Evolutionary conservation across 768 basidiomycete genomes (phyloP).

Genomic region (Mycena capillaripes): DNA sequence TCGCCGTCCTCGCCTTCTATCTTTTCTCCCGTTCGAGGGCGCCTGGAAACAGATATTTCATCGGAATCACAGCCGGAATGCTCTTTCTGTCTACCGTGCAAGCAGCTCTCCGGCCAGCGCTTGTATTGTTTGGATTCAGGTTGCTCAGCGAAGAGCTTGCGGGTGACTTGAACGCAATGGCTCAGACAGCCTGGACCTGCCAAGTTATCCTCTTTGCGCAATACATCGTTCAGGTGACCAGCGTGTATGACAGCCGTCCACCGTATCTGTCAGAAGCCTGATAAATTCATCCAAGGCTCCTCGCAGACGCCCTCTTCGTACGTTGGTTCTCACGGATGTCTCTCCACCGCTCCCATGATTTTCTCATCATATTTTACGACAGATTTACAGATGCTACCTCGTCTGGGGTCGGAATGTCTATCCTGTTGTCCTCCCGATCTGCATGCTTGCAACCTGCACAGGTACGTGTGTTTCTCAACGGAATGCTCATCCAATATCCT

Average conservation of each 20-base stretch:
- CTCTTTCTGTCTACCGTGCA: not conserved
- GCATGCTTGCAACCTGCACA: not conserved
- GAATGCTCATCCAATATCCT: not conserved
- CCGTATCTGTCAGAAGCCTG: too few relatives aligned
- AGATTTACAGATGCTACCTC: not conserved
- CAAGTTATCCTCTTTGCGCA: too few relatives aligned
- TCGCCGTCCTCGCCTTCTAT: not conserved
- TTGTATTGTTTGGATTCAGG: not conserved
- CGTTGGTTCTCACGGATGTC: too few relatives aligned
- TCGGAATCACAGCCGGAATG: not conserved
- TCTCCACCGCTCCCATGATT: too few relatives aligned
- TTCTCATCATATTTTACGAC: too few relatives aligned
- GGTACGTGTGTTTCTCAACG: not conserved
- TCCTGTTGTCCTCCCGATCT: not conserved
- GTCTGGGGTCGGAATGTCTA: not conserved
- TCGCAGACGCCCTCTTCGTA: too few relatives aligned
- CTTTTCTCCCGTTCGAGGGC: not conserved
- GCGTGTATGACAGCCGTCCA: too few relatives aligned
- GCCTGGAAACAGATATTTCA: not conserved
- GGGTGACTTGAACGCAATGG: not conserved
- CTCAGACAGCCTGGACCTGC: not conserved
- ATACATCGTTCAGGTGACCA: too few relatives aligned
- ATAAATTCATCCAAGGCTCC: too few relatives aligned
- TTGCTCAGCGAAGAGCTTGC: not conserved
- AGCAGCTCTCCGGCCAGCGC: not conserved